Percentiles rank a stretch among this genome's conserved stretches.
phyloP scores from a whole-genome alignment of 306 rosid genomes.

The Luffa aegyptiaca region DNA sequence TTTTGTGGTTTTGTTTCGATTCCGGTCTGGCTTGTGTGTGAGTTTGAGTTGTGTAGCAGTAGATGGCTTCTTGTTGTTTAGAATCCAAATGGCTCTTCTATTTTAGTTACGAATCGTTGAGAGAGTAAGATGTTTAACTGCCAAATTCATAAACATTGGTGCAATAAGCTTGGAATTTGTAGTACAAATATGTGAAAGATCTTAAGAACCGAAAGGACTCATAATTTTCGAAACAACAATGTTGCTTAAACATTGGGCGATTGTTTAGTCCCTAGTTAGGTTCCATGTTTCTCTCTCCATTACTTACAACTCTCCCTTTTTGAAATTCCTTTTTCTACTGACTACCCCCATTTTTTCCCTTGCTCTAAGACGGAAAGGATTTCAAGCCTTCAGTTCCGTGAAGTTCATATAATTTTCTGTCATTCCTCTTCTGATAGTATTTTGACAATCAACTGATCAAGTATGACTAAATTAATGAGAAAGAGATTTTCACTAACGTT shows the following conservation, averaged over 20 bases:
- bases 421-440: not conserved
- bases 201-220: not conserved
- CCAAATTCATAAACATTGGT: not conserved
- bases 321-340: not conserved
- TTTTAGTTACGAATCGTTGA: not conserved
- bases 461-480: not conserved
- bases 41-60: not conserved
- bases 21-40: not conserved
- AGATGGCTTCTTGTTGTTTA: not conserved
- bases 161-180: not conserved
- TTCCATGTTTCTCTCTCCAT: too few relatives aligned
- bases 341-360: not conserved
- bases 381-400: not conserved
- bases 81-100: not conserved
- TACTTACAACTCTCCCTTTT: not conserved
- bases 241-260: not conserved
- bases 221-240: not conserved
- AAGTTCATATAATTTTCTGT: not conserved
- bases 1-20: not conserved
- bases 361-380: not conserved
- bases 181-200: not conserved
- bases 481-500: not conserved
- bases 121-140: not conserved
- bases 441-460: not conserved
- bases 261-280: too few relatives aligned